Evolutionary conservation across 352 stramenopile genomes (phyloP), one percentile per base, ranked within the genome.

Genomic region (Phytophthora fragariae): DNA sequence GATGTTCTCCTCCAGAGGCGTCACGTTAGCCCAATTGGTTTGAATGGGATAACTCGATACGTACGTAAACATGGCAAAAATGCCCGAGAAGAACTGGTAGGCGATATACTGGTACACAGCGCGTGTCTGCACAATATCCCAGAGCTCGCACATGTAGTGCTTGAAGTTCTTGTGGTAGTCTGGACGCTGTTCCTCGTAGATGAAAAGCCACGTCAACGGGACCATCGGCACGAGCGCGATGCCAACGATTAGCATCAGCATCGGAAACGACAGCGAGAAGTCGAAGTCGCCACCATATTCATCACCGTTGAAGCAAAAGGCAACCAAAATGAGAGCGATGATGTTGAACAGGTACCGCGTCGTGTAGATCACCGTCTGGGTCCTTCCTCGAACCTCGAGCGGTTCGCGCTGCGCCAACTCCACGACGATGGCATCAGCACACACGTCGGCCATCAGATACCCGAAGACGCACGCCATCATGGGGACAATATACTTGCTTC

Each of bases 351-450:
- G 47, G 21, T 69, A 85, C 14, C 80, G 82, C 11, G 68, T 79
- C 27, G 77, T 87, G 69, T 90, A 90, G 15, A 84, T 85, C 41
- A 84, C 71, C 5, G 81, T 86, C 62, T 90, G 82, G 0, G 79
- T 84, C 31, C 72, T 60, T 65, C 82, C 82, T 44, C 82, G 82
- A 59, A 84, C 58, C 31, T 79, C 77, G 1, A 75, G 57, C 15
- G 81, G 81, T 56, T 90, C 82, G 10, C 79, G 80, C 52, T 90
- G 82, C 0, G 82, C 82, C 19, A 85, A 53, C 49, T 86, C 81
- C 27, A 86, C 77, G 49, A 88, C 74, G n/a, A 88, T 77, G 14
- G 69, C 81, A 33, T 90, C 82, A 14, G 80, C 76, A 27, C 77
- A 84, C 57, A 84, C 77, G 44, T 90, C 81, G 27, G 82, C 46